Evolutionary conservation across 805 yeast genomes (phyloP), one percentile per base, ranked within the genome.

Genomic region (Candida nonsorbophila): DNA sequence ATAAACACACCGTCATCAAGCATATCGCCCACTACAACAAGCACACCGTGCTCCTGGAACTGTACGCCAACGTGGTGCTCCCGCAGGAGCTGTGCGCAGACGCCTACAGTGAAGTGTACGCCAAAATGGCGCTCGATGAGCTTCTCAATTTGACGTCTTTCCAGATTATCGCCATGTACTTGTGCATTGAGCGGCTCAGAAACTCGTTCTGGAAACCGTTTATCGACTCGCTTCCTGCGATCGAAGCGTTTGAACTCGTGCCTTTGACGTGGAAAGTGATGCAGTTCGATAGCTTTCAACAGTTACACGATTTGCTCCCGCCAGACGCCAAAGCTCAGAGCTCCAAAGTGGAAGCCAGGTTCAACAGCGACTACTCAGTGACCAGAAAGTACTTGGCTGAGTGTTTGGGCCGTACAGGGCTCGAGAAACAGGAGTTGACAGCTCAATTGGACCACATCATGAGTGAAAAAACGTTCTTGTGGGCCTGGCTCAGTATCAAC

Each of bases 401-500:
- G n/a, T 6, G 16, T 14, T 14, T 8, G 16, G 8, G 18, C 21
- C 19, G 7, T 2, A 28, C 25, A 10, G 18, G 28, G 17, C 10
- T 4, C 8, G 5, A 7, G 15, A 33, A 33, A 25, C 30, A 25
- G 9, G 14, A 28, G 16, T 4, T 11, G 5, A 9, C 22, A 14
- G 6, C 19, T 4, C 14, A 20, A 16, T 19, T 14, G n/a, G 22
- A 22, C 7, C 20, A 19, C n/a, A 13, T 20, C 4, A 4, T 7
- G 6, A n/a, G 8, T 3, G 12, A 24, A 14, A 4, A 48, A 4
- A 42, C 46, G 3, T 79, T 70, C 41, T 44, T 79, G 7, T 77
- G 85, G 74, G 74, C 83, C 0, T 90, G 95, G 94, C 67, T 84
- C 44, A 79, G 90, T 45, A 84, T 88, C 33, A 90, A 92, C 50